Base-by-base conservation (phyloP, 495 filamentous ascomycete genomes). In the Extremus antarcticus region DNA sequence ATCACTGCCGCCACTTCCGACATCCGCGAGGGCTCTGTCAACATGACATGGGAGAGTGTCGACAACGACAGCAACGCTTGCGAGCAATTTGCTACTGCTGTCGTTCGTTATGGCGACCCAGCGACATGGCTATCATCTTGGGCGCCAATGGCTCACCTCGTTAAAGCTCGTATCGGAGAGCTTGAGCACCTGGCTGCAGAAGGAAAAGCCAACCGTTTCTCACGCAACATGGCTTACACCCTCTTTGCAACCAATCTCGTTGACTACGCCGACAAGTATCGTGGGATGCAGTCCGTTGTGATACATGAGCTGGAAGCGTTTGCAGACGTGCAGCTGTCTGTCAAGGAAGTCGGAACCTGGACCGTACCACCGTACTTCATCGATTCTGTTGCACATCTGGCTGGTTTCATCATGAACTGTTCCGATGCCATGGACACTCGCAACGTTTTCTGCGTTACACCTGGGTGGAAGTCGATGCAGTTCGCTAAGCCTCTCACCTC, bases 21-120 rank as follows among this genome's bases (percentile, higher is more conserved):
- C 43, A 62, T 71, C 40, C 22, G 62, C 25, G 24, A 47, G 1
- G 54, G 47, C 16, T 32, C 45, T 0, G 70, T 57, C 3, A 25
- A 63, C 3, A 47, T 74, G 20, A 59, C n/a, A 23, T 73, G 71
- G 71, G 53, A 63, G 85, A 10, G 73, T 77, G 10, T 88, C 84
- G 58, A 85, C 85, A 61, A 91, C 89, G 0, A 95, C 86, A 1
- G 90, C 90, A 66, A 88, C 95, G 64, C 95, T 89, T 41, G 11
- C 32, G 50, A 53, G 35, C 38, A 25, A 21, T 53, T 53, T 25
- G 50, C 50, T n/a, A 53, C 50, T 10, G 50, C 50, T 9, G 35
- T 9, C n/a, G n/a, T 66, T 47, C 67, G 59, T 51, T 68, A 64
- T 47, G 70, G 70, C 47, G 64, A 70, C 53, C 63, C 64, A 35